Evolutionary conservation across 305 asterid genomes (phyloP), one percentile per base, ranked within the genome.

Genomic region (Salvia sclarea): DNA sequence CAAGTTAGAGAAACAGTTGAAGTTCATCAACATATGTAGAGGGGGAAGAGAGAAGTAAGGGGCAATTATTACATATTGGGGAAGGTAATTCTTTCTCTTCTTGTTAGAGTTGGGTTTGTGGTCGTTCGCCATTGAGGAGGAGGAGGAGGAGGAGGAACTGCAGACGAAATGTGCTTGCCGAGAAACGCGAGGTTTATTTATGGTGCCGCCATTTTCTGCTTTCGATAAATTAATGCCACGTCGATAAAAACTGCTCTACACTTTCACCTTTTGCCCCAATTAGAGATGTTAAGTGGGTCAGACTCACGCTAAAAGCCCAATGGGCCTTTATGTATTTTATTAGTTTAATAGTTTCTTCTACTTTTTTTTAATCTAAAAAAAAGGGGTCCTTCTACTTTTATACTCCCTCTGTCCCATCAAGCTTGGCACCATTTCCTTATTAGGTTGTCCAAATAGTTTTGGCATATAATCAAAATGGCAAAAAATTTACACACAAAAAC

Each of bases 71-170:
- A 91, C 98, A 76, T 85, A 83, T 71, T 88, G 76, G 2, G 93
- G 92, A 37, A 87, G 91, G 72, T 85, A 91, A 16, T 88, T 83
- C 84, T 83, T 86, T 79, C 88, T 85, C 41, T 79, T 91, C 86
- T 79, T 84, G 79, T 70, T 68, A 12, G 74, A 47, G 69, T 80
- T 82, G 69, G 83, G 75, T 76, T 82, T 84, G 81, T 57, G 70
- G 69, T 80, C 84, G 9, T 90, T 71, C 76, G 82, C 91, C 97
- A 84, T 87, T 71, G 85, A 53, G 66, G 85, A 53, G 66, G n/a
- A n/a, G n/a, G n/a, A n/a, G n/a, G n/a, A n/a, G n/a, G n/a, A n/a
- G n/a, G n/a, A n/a, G n/a, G 53, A 49, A 61, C 33, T 53, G 70
- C 64, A 48, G 61, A 5, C 11, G 72, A 53, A 8, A 30, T 14